Evolutionary conservation across 306 rosid genomes (phyloP).

Genomic region (Cucumis cinereus): DNA sequence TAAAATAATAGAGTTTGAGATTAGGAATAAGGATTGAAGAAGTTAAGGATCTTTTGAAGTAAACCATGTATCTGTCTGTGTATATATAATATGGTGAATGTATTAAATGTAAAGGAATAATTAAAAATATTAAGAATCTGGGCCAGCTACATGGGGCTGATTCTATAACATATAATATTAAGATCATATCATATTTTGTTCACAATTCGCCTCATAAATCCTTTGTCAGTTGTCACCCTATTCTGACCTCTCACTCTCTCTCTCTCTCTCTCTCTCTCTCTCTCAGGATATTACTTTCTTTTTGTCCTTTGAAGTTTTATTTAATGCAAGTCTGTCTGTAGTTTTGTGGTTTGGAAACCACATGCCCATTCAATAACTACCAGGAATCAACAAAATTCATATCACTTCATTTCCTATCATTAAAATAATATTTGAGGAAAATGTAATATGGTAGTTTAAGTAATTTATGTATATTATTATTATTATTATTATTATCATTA

Average conservation of each 20-base stretch:
- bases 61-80: background rate
- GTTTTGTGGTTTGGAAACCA: background rate
- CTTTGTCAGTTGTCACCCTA: background rate
- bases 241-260: background rate
- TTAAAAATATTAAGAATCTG: background rate
- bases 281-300: background rate
- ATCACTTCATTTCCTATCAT: background rate
- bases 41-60: background rate
- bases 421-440: too few relatives aligned
- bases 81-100: background rate
- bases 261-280: background rate
- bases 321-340: background rate
- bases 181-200: background rate
- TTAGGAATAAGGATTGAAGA: background rate
- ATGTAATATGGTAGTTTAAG: too few relatives aligned
- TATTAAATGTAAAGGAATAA: background rate
- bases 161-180: background rate
- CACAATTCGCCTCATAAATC: constrained; percentile 5
- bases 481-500: too few relatives aligned
- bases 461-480: too few relatives aligned
- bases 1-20: background rate
- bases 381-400: background rate
- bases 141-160: constrained; percentile 4
- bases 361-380: background rate
- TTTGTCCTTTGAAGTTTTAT: background rate